Base-by-base conservation (phyloP, 1,139 yeast species). In the Candida gigantensis region DNA sequence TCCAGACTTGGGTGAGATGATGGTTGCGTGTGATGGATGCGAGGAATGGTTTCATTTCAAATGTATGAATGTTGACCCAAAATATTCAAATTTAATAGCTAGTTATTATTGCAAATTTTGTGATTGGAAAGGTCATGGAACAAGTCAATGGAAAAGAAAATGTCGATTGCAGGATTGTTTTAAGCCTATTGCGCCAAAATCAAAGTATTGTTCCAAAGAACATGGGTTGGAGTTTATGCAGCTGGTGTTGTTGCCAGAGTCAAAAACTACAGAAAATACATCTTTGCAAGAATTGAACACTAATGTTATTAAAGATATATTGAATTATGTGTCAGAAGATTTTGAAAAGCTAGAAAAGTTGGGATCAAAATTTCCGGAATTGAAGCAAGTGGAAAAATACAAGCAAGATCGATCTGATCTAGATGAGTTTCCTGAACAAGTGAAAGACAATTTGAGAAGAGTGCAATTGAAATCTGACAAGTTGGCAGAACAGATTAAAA, bases 11-110 rank as follows among this genome's bases (percentile, higher is more conserved):
- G 77, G 76, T 1, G 85, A 85, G 57, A 56, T 84, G 44, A 89
- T 89, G 97, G 84, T 90, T 15, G 89, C 86, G 0, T 90, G 97
- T 56, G 97, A 89, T 57, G 90, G 88, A 6, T 90, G 97, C 60
- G 96, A 89, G 53, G 96, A 87, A 46, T 90, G 97, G 97, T 90
- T 74, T 54, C 97, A 90, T 60, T 87, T 90, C 57, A 68, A 66
- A 33, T 90, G 97, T 53, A 77, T 89, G 72, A 73, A 73, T 42
- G 56, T 89, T 32, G 68, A 79, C 34, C 61, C 59, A n/a, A 60
- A 65, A 28, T 76, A 74, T 51, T 74, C 78, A 37, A 68, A 72
- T 30, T 64, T 89, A 37, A 80, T 89, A 6, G 72, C 77, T 32
- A 75, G 74, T 41, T 90, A 76, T 53, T 84, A 68, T 51, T 90